phyloP scores from a whole-genome alignment of 2,329 filamentous ascomycete genomes.

The Aspergillus puulaauensis region DNA sequence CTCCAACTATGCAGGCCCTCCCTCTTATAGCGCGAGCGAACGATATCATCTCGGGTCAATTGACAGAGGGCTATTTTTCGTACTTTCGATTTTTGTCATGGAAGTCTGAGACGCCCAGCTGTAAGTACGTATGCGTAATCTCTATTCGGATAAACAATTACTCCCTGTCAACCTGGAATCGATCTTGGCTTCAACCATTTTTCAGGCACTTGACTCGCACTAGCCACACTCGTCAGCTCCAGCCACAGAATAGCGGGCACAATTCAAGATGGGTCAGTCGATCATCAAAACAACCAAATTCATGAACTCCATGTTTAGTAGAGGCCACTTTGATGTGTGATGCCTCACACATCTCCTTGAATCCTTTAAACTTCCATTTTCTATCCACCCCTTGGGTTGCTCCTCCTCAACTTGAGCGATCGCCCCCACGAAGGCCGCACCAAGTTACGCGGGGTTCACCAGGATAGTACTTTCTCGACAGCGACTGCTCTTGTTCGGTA shows the following conservation, averaged over 20 bases:
- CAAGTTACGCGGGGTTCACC: conserved; percentile 6
- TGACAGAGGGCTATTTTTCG: not conserved
- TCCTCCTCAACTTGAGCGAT: not conserved
- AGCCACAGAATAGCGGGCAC: conserved; percentile 10
- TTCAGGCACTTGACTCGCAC: not conserved
- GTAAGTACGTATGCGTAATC: not conserved
- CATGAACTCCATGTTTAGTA: not conserved
- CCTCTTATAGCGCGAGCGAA: not conserved
- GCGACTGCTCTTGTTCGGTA: not conserved
- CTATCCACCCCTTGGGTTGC: not conserved
- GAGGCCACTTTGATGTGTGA: not conserved
- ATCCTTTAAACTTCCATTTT: not conserved
- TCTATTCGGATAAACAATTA: not conserved
- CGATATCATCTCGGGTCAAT: not conserved
- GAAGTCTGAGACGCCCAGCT: not conserved
- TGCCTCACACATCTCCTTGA: not conserved
- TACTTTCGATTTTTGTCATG: not conserved
- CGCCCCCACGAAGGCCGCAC: not conserved
- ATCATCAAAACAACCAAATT: conserved; percentile 1
- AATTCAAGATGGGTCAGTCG: conserved; percentile 1
- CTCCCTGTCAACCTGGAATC: not conserved
- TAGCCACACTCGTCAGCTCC: conserved; percentile 9
- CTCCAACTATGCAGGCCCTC: not conserved
- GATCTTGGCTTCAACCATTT: not conserved
- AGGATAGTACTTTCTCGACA: conserved; percentile 1